Base-by-base conservation (phyloP, 352 stramenopile genomes). In the Plasmopara viticola region DNA sequence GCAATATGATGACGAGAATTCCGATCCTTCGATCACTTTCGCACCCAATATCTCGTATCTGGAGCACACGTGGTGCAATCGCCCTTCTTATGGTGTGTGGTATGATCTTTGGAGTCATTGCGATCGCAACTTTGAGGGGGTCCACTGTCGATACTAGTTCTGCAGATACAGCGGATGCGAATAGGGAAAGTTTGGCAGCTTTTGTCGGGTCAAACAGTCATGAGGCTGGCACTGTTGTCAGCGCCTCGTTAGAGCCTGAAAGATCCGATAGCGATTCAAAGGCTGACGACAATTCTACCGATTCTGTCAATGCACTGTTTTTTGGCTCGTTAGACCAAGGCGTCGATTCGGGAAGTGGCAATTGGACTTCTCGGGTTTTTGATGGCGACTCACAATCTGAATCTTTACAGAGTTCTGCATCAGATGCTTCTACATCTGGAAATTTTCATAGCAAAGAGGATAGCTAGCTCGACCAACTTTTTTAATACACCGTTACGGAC, bases 21-120 rank as follows among this genome's bases (percentile, higher is more conserved):
- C 44, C 57, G 25, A 57, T 70, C 9, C 14, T 70, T 9, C 52
- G 57, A 0, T 66, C 62, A 15, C 48, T 69, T 8, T 52, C 61
- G n/a, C 29, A 44, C 1, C 60, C 49, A n/a, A 44, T 58, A 20
- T 18, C 51, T 13, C 62, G 62, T 12, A 51, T 48, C 7, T 70
- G 62, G 62, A 44, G 44, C 35, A 64, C 52, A 2, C 62, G 62
- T 15, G 48, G 53, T 9, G 62, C 57, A 2, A 59, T 70, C 6
- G 43, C 58, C 5, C 33, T 70, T 29, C 58, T 70, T 5, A 10
- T 53, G 6, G 48, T 63, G 14, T 66, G 62, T 39, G 62, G 57
- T 5, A 58, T 66, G 9, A 33, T 63, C 9, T 66, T 66, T 25
- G 57, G 57, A 18, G 48, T 64, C 30, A 66, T 70, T 39, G 62